These are phyloP conservation scores for Sarocladiaceae sp. DNA, from an alignment of 2,329 filamentous ascomycete genomes.

Conservation along the genomic window DNA sequence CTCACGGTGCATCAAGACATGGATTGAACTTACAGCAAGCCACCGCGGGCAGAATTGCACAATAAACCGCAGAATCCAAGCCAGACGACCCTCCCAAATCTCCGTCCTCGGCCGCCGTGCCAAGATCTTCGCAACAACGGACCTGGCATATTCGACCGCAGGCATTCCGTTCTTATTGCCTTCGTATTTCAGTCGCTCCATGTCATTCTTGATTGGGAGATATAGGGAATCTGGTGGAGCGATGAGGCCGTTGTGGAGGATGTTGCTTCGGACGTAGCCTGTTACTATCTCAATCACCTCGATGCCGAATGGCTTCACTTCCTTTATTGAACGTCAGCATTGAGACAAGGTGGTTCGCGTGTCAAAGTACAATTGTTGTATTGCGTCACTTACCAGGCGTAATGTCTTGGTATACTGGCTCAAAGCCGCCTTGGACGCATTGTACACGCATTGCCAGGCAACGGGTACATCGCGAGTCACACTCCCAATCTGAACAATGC, in stretches of 20 bases:
- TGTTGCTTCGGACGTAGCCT: slow-evolving; percentile 12
- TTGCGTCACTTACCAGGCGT: slow-evolving; percentile 10
- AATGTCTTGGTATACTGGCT: slow-evolving; percentile 14
- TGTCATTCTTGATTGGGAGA: slow-evolving; percentile 7
- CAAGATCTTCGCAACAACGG: slow-evolving; percentile 11
- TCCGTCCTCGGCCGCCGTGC: slow-evolving; percentile 1
- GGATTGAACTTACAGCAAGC: slow-evolving; percentile 6
- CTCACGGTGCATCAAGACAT: slow-evolving; percentile 6
- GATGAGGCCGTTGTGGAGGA: slow-evolving; percentile 12
- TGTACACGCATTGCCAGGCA: slow-evolving; percentile 14
- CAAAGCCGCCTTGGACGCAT: slow-evolving; percentile 15
- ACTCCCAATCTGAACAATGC: slow-evolving; percentile 14
- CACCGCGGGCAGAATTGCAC: slow-evolving; percentile 7
- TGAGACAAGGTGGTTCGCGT: not conserved
- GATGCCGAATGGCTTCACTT: slow-evolving; percentile 12
- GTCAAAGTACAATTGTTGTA: not conserved
- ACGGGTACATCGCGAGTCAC: slow-evolving; percentile 6
- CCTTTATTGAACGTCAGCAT: slow-evolving; percentile 8
- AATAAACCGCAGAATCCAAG: slow-evolving; percentile 8
- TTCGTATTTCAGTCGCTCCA: slow-evolving; percentile 9
- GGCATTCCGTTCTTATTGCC: slow-evolving; percentile 12
- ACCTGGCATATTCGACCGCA: slow-evolving; percentile 9
- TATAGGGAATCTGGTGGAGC: slow-evolving; percentile 11
- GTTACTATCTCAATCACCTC: slow-evolving; percentile 14
- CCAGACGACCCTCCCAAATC: slow-evolving; percentile 12